Conservation (phyloP, 31 red algal genomes). For the Endocladia muricata region DNA sequence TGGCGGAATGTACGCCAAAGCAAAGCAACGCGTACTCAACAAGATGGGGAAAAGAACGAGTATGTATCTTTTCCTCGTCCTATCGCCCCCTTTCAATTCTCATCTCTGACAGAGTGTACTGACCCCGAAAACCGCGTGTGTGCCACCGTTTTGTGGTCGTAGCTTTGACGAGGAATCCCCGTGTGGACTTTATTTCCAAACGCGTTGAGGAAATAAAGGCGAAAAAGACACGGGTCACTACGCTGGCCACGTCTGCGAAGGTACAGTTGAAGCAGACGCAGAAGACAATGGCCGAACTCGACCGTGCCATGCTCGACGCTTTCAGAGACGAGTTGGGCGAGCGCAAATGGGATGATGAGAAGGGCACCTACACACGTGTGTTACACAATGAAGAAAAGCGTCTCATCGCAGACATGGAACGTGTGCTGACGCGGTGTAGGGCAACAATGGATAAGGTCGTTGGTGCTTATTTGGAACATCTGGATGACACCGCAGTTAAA, state of each 20-base stretch:
- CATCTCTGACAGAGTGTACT: background rate
- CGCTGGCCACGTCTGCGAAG: constrained; percentile 33
- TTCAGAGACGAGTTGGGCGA: constrained; percentile 80
- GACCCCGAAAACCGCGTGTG: background rate
- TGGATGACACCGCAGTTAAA: constrained; percentile 57
- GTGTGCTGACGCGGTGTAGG: constrained; percentile 42
- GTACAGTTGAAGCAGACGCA: constrained; percentile 35
- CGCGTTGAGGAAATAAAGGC: constrained; percentile 77
- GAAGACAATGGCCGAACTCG: constrained; percentile 52
- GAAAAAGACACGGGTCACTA: constrained; percentile 59
- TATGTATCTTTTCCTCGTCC: constrained; percentile 1
- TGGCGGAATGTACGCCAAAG: constrained; percentile 85
- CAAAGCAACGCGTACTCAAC: constrained; percentile 94
- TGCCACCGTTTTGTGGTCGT: background rate
- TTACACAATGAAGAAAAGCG: constrained; percentile 75
- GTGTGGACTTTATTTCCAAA: constrained; percentile 87
- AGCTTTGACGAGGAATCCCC: constrained; percentile 81
- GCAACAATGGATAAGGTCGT: constrained; percentile 68
- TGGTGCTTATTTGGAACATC: constrained; percentile 54
- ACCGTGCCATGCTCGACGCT: constrained; percentile 64
- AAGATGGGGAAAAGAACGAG: constrained; percentile 78
- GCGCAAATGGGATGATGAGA: constrained; percentile 81
- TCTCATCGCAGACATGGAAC: constrained; percentile 68
- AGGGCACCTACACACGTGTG: constrained; percentile 53
- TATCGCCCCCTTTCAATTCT: background rate